Base-by-base conservation (phyloP, 225 moss, liverwort and hornwort genomes). In the Pseudoscleropodium purum region DNA sequence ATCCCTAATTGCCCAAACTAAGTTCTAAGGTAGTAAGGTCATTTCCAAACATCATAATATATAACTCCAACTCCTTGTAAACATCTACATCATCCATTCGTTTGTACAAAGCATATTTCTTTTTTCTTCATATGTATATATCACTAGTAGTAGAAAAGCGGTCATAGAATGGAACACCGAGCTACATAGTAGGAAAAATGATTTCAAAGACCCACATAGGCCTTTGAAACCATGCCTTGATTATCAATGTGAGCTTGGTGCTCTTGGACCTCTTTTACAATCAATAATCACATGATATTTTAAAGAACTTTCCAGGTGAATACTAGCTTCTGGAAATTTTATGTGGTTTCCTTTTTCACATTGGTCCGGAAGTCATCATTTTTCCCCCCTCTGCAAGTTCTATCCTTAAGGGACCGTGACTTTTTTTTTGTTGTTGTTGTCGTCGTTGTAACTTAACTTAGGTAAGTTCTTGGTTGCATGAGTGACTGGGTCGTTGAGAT, bases 221-320 rank as follows among this genome's bases (percentile, higher is more conserved):
- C 49, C 2, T 47, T 75, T 33, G 11, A 49, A 19, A 31, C 4
- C 33, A 51, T 34, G 7, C 8, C 8, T 33, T n/a, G n/a, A n/a
- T n/a, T 49, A 4, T 2, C 20, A 13, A 1, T 31, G 7, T 5
- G 20, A 13, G 8, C 23, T 77, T 77, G 36, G 5, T 54, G 2
- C 36, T 78, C 9, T 3, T 24, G 0, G 20, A 24, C 6, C 9
- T 24, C 36, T 54, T 36, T 36, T 15, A 3, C 2, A 4, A 54
- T 15, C 6, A 6, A 2, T 15, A 10, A 37, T 25, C 10, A 24
- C 0, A 14, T 0, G 0, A 14, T 4, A 5, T 54, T 4, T 37
- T 52, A 52, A 21, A 13, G 4, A 76, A 23, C 14, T 34, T 76
- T 13, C 13, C 20, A 21, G 0, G 5, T 7, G 3, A 49, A 20